These are phyloP conservation scores for Penicillium sp. DNA, from an alignment of 2,329 filamentous ascomycete species.

Conservation along the genomic window DNA sequence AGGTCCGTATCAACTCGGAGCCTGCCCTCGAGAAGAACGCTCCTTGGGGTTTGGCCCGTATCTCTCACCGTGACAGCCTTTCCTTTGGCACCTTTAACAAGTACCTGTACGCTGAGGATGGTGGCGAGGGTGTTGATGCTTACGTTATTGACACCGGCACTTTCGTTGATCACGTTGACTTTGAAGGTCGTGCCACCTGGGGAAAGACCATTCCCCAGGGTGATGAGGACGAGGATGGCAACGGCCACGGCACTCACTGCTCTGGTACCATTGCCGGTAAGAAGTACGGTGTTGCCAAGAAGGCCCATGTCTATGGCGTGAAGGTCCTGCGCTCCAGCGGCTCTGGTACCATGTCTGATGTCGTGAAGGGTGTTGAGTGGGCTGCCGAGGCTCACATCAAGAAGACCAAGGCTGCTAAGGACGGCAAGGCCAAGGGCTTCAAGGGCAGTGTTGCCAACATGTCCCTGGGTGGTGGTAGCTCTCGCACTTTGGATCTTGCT, in stretches of 20 bases:
- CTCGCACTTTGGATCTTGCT: conserved; percentile 81
- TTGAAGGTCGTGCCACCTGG: conserved; percentile 93
- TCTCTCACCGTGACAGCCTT: conserved; percentile 87
- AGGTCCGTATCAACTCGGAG: conserved; percentile 76
- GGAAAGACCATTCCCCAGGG: conserved; percentile 89
- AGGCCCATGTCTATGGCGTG: conserved; percentile 93
- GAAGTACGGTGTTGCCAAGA: conserved; percentile 99
- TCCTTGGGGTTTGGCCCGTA: conserved; percentile 97
- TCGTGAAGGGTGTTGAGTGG: conserved; percentile 97
- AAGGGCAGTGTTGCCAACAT: conserved; percentile 99
- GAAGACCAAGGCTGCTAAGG: conserved; percentile 76
- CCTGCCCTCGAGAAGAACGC: conserved; percentile 80
- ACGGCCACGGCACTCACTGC: conserved; percentile 98
- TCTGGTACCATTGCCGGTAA: conserved; percentile 96
- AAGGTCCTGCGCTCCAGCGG: conserved; percentile 98
- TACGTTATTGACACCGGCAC: conserved; percentile 98
- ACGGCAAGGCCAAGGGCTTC: conserved; percentile 91
- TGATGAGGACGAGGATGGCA: conserved; percentile 89
- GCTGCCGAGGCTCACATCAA: conserved; percentile 78
- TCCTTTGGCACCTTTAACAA: conserved; percentile 96
- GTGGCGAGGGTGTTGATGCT: conserved; percentile 96
- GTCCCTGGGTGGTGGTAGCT: conserved; percentile 98
- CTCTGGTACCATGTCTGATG: conserved; percentile 97
- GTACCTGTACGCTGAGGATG: conserved; percentile 87
- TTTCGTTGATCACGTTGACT: conserved; percentile 92